A percentile compares a stretch with the other conserved stretches of the same genome.
Conservation (phyloP, 176 grass and related monocot species). For the Zizania latifolia region DNA sequence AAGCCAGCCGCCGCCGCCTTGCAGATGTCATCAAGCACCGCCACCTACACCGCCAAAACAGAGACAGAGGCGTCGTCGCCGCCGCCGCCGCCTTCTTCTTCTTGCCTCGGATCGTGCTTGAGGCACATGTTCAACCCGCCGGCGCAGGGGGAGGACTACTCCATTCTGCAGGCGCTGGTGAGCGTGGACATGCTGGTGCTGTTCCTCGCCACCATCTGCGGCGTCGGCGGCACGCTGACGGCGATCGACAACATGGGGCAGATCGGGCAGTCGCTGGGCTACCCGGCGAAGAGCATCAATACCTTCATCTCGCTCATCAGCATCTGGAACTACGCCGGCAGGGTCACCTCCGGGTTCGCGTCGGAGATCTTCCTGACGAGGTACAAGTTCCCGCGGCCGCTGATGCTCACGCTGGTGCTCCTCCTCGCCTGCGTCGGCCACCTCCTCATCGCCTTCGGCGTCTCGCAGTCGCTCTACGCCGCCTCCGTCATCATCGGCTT, state of each 20-base stretch:
- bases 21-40: not conserved
- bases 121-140: constrained; percentile 49
- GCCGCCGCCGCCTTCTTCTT: not conserved
- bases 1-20: not conserved
- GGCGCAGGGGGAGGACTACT: constrained; percentile 53
- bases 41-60: not conserved
- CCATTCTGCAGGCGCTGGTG: constrained; percentile 61
- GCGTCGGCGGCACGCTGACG: constrained; percentile 67
- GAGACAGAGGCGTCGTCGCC: not conserved
- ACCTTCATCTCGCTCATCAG: constrained; percentile 83
- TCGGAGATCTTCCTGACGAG: constrained; percentile 43
- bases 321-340: constrained; percentile 81
- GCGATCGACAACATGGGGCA: constrained; percentile 84
- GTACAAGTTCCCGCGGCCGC: constrained; percentile 63
- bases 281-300: constrained; percentile 54
- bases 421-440: constrained; percentile 63
- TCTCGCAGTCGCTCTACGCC: constrained; percentile 42
- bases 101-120: constrained; percentile 8
- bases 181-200: constrained; percentile 72
- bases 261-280: constrained; percentile 55
- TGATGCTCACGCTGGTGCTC: constrained; percentile 49
- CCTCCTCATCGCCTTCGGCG: constrained; percentile 77
- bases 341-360: constrained; percentile 53
- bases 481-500: constrained; percentile 54
- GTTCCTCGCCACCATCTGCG: constrained; percentile 65